Base-by-base conservation (phyloP, 1,284 basidiomycete species). In the Microbotryum silenes-acaulis region DNA sequence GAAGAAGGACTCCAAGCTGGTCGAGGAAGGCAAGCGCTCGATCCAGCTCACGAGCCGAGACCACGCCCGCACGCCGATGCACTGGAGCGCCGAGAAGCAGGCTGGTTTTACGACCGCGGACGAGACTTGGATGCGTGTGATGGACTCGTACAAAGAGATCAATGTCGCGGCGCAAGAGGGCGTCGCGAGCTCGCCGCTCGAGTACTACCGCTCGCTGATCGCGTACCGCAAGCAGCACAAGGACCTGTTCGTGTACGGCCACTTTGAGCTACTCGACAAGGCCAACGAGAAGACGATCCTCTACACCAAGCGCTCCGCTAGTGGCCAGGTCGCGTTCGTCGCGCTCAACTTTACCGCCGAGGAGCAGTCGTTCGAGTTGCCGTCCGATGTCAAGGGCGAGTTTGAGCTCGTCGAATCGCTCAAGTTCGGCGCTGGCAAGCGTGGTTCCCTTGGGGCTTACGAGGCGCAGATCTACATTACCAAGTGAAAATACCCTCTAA, bases 91-190 rank as follows among this genome's bases (percentile, higher is more conserved):
- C 4, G 76, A 76, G 1, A 51, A 75, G 6, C 77, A 87, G 60
- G 85, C 78, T 0, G 87, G 88, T 1, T 89, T 88, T 74, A 82
- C 82, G 4, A 78, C 79, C 0, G 81, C 80, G n/a, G 67, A 62
- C 29, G 69, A 75, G 16, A 85, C 87, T 0, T 89, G 86, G 87
- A 89, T 89, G 85, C 78, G 84, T 16, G 81, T 86, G 10, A 84
- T 87, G 69, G 84, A 86, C 50, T 85, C 88, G 69, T 85, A 83
- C 70, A 65, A 62, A 20, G 69, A 74, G 3, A 86, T 85, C 81
- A 89, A 89, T 71, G 85, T 79, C 9, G 78, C 74, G 2, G 74
- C 73, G 6, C 82, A 87, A 72, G 56, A 78, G 10, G 65, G 72
- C 0, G 80, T 86, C 56, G 65, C 75, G 1, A 62, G 76, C 16